phyloP scores from a whole-genome alignment of 345 rosid genomes.

The Microcos paniculata region DNA sequence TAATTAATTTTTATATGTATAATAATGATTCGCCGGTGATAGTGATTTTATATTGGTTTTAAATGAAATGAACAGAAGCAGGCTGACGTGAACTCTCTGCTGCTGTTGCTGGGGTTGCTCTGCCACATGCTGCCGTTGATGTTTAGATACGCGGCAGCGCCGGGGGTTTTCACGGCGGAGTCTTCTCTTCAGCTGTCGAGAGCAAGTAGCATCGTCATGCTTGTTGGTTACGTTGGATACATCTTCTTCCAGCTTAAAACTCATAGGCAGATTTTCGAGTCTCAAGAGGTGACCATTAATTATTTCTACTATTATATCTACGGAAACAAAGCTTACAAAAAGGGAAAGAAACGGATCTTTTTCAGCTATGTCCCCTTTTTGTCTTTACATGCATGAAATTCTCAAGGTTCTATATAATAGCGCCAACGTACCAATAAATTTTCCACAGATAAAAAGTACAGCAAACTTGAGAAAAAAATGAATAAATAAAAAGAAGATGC shows the following conservation, averaged over 20 bases:
- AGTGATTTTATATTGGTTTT: too few species aligned
- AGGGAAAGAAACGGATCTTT: background rate
- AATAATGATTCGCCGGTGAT: too few species aligned
- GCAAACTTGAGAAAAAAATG: background rate
- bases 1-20: too few species aligned
- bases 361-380: background rate
- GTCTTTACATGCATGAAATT: background rate
- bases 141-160: constrained; percentile 41
- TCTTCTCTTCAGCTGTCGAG: constrained; percentile 62
- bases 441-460: background rate
- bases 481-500: background rate
- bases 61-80: constrained; percentile 56
- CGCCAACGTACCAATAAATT: too few species aligned
- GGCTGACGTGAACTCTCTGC: constrained; percentile 74
- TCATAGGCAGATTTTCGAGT: constrained; percentile 57
- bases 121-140: constrained; percentile 79
- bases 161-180: constrained; percentile 27
- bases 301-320: background rate
- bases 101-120: constrained; percentile 68
- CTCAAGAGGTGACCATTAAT: constrained; percentile 43
- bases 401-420: background rate
- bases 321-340: background rate
- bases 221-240: constrained; percentile 68
- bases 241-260: constrained; percentile 86
- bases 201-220: constrained; percentile 84